Evolutionary conservation across 1,284 basidiomycete genomes (phyloP).

Genomic region (Ceratobasidium sp.): DNA sequence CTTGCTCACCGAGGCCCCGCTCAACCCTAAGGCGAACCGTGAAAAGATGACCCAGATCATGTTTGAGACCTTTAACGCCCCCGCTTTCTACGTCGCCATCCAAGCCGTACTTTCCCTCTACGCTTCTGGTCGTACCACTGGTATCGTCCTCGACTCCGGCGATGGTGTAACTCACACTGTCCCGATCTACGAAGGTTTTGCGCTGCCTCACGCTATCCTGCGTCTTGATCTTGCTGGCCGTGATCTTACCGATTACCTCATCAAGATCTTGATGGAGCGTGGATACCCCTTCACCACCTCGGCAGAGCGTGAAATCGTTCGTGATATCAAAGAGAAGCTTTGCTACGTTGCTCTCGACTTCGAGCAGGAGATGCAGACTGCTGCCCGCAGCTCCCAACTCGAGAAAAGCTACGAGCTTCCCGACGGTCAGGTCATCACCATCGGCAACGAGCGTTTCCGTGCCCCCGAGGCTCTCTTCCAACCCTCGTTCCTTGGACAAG

Average conservation of each 20-base stretch:
- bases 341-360: slow-evolving; percentile 75
- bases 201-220: slow-evolving; percentile 70
- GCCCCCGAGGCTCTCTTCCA: slow-evolving; percentile 73
- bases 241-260: slow-evolving; percentile 72
- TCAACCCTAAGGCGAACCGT: slow-evolving; percentile 74
- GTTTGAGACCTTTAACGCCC: slow-evolving; percentile 76
- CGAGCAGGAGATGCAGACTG: slow-evolving; percentile 74
- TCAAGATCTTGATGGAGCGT: slow-evolving; percentile 72
- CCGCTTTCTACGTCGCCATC: slow-evolving; percentile 74
- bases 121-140: slow-evolving; percentile 73
- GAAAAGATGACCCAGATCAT: slow-evolving; percentile 78
- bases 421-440: slow-evolving; percentile 74
- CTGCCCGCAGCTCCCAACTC: slow-evolving; percentile 68
- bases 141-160: slow-evolving; percentile 75
- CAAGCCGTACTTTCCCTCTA: slow-evolving; percentile 74
- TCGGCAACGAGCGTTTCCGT: slow-evolving; percentile 74
- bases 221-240: slow-evolving; percentile 71
- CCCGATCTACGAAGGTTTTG: slow-evolving; percentile 75
- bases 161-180: slow-evolving; percentile 76
- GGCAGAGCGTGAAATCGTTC: slow-evolving; percentile 70
- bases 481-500: slow-evolving; percentile 69
- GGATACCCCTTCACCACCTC: slow-evolving; percentile 73
- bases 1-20: slow-evolving; percentile 71
- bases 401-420: slow-evolving; percentile 76
- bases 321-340: slow-evolving; percentile 77